Evolutionary conservation across 495 filamentous ascomycete species (phyloP).

Genomic region (Penicillium arizonense): DNA sequence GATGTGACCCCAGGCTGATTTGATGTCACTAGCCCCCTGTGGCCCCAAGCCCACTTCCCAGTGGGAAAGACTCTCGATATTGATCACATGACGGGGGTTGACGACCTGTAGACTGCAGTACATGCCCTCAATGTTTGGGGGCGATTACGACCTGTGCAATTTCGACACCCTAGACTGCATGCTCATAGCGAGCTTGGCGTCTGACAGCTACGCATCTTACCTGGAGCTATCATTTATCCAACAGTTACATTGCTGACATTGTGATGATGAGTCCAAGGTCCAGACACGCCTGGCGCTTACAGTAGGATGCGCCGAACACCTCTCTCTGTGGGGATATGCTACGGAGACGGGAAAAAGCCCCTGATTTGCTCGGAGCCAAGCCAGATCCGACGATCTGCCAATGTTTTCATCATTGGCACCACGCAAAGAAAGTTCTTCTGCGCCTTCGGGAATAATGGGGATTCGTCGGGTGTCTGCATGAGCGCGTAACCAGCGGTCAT

Average conservation of each 20-base stretch:
- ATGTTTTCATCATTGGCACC: background rate
- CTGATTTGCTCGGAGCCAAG: no score
- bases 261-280: background rate
- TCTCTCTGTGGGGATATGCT: no score
- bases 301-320: no score
- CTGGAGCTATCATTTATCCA: background rate
- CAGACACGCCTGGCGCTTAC: background rate
- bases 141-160: no score
- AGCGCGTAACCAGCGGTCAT: slow-evolving; percentile 29
- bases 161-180: no score
- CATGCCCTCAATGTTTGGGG: no score
- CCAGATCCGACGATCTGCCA: background rate
- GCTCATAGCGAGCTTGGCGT: no score
- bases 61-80: background rate
- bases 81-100: background rate
- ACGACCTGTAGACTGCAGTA: no score
- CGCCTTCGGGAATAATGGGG: slow-evolving; percentile 3
- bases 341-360: no score
- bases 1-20: background rate
- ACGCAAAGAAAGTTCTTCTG: slow-evolving; percentile 12
- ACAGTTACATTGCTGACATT: background rate
- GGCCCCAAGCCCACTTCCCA: background rate
- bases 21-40: background rate
- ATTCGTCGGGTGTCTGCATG: slow-evolving; percentile 4
- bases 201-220: no score